Evolutionary conservation across 768 basidiomycete species (phyloP).

Genomic region (Sporobolomyces pararoseus): DNA sequence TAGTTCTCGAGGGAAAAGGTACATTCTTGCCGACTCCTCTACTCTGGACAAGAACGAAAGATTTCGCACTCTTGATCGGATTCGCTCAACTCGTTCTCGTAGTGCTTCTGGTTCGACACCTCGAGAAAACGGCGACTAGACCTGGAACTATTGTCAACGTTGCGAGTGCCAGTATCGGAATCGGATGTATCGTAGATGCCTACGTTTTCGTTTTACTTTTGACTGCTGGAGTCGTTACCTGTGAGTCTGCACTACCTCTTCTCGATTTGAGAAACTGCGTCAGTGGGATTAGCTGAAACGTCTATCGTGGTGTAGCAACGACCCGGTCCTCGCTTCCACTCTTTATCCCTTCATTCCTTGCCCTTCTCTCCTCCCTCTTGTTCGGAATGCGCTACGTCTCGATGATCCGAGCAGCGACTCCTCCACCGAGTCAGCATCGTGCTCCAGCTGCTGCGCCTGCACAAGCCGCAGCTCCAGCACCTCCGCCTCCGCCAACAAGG

Average conservation of each 20-base stretch:
- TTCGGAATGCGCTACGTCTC: slow-evolving; percentile 45
- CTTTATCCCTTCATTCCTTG: slow-evolving; percentile 41
- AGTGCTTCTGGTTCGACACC: slow-evolving; percentile 40
- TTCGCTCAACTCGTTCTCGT: slow-evolving; percentile 20
- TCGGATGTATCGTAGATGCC: slow-evolving; percentile 35
- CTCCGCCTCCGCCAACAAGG: slow-evolving; percentile 8
- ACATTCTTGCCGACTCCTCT: slow-evolving; percentile 24
- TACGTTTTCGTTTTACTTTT: slow-evolving; percentile 39
- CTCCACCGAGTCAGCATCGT: background rate
- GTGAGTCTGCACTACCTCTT: slow-evolving; percentile 11
- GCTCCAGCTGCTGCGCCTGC: background rate
- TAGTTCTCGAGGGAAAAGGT: slow-evolving; percentile 35
- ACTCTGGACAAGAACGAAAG: slow-evolving; percentile 34
- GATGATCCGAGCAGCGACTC: slow-evolving; percentile 39
- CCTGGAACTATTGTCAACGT: slow-evolving; percentile 18
- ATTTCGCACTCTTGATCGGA: slow-evolving; percentile 33
- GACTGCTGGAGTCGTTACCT: slow-evolving; percentile 28
- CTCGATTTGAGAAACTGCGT: too few relatives aligned
- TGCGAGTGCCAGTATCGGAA: slow-evolving; percentile 14
- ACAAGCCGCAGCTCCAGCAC: too few relatives aligned
- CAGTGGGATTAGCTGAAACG: too few relatives aligned
- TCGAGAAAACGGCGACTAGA: slow-evolving; percentile 28
- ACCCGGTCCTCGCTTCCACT: slow-evolving; percentile 40
- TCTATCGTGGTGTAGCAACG: background rate
- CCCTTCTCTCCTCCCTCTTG: slow-evolving; percentile 39